Evolutionary conservation across 129 eudicot species (phyloP).

Genomic region (Helianthus tuberosus): DNA sequence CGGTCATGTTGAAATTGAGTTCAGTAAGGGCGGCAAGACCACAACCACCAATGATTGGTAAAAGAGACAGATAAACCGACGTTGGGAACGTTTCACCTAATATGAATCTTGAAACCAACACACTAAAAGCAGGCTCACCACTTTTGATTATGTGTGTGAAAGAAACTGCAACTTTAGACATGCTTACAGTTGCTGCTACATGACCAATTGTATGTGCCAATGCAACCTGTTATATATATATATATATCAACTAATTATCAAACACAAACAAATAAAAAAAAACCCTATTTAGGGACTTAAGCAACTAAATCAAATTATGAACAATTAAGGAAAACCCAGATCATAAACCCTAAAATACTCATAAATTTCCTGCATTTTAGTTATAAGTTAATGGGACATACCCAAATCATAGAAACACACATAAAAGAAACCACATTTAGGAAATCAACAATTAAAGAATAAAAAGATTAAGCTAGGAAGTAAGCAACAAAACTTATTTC

Average conservation of each 20-base stretch:
- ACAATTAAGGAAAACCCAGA: constrained; percentile 12
- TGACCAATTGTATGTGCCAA: constrained; percentile 80
- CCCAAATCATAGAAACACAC: constrained; percentile 13
- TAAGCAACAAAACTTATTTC: neutral
- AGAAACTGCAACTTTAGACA: constrained; percentile 83
- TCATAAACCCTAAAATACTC: constrained; percentile 11
- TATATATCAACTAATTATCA: neutral
- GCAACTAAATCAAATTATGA: neutral
- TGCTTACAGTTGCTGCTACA: constrained; percentile 85
- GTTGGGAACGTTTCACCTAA: constrained; percentile 59
- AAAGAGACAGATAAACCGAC: constrained; percentile 62
- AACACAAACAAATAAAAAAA: constrained; percentile 3
- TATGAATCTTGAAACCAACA: constrained; percentile 60
- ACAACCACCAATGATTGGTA: constrained; percentile 79
- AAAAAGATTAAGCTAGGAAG: neutral
- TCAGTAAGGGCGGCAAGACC: constrained; percentile 74
- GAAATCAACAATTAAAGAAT: neutral
- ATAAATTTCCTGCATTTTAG: constrained; percentile 2
- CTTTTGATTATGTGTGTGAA: constrained; percentile 78
- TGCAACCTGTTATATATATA: constrained; percentile 47
- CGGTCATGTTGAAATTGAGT: constrained; percentile 69
- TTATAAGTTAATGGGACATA: constrained; percentile 10
- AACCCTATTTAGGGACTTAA: neutral
- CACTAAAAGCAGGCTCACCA: constrained; percentile 77
- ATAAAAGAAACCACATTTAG: neutral